A percentile compares a stretch with the other conserved stretches of the same genome.
Evolutionary conservation across 768 basidiomycete genomes (phyloP).

Genomic region (Boletus vinaceobasis): DNA sequence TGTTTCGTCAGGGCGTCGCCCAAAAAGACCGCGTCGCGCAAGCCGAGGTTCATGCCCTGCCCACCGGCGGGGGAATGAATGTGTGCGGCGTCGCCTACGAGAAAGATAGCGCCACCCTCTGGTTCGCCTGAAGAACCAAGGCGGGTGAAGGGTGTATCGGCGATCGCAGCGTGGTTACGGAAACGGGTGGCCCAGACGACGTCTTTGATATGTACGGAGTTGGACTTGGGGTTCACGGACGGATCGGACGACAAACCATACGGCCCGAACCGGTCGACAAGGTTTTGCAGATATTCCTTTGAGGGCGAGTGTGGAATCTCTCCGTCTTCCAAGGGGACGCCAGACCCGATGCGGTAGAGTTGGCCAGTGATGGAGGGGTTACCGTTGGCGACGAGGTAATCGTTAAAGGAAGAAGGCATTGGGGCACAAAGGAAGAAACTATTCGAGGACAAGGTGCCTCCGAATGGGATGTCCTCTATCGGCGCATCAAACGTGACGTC

Average conservation of each 20-base stretch:
- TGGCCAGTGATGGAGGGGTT: neutral
- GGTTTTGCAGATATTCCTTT: conserved; percentile 42
- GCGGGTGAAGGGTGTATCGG: conserved; percentile 38
- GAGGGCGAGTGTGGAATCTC: conserved; percentile 38
- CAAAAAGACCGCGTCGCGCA: conserved; percentile 49
- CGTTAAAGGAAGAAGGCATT: conserved; percentile 16
- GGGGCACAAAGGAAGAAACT: conserved; percentile 14
- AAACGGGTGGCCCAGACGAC: conserved; percentile 47
- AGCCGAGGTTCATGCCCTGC: conserved; percentile 58
- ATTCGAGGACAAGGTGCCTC: neutral
- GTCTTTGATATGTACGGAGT: conserved; percentile 35
- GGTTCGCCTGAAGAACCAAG: conserved; percentile 15
- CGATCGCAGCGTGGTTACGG: conserved; percentile 44
- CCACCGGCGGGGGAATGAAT: conserved; percentile 56
- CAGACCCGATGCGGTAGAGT: conserved; percentile 42
- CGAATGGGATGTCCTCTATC: neutral
- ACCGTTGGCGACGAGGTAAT: conserved; percentile 16
- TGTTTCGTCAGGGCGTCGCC: conserved; percentile 41
- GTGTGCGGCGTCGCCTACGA: conserved; percentile 49
- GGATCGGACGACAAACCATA: conserved; percentile 35
- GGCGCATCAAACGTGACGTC: conserved; percentile 16
- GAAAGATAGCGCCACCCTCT: conserved; percentile 20
- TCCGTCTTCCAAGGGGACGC: conserved; percentile 36
- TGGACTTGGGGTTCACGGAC: conserved; percentile 31
- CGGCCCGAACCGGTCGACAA: conserved; percentile 42